Conservation (phyloP, 169 alveolate species). For the Plasmodium vinckei region DNA sequence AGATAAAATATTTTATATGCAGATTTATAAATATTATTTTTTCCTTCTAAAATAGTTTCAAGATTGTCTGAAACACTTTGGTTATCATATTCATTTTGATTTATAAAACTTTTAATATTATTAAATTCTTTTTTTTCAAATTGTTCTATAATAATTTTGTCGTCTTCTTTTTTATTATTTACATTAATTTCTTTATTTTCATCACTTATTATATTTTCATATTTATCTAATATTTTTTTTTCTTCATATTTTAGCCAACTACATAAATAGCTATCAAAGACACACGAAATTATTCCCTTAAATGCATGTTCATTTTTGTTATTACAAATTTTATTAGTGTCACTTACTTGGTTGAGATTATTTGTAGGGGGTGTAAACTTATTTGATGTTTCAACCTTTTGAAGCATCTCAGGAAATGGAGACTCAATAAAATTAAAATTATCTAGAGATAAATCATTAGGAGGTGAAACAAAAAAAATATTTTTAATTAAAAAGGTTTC, state of each 20-base stretch:
- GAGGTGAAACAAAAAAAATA: slow-evolving; percentile 1
- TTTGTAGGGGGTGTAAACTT: not conserved
- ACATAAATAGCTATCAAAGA: slow-evolving; percentile 64
- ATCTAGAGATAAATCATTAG: not conserved
- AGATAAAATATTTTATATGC: slow-evolving; percentile 63
- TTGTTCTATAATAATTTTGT: not conserved
- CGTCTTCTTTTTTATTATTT: not conserved
- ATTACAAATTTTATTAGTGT: not conserved
- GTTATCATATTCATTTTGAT: slow-evolving; percentile 15
- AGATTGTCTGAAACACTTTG: not conserved
- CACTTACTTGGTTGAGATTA: not conserved
- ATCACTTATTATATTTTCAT: slow-evolving; percentile 49
- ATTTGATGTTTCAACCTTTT: not conserved
- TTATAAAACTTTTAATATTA: slow-evolving; percentile 17
- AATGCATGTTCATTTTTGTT: slow-evolving; percentile 3
- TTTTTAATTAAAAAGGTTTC: slow-evolving; percentile 50
- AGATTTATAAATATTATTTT: slow-evolving; percentile 54
- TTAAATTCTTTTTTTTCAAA: slow-evolving; percentile 3
- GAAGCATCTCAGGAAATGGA: slow-evolving; percentile 56
- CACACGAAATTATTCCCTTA: slow-evolving; percentile 57
- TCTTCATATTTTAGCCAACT: slow-evolving; percentile 74
- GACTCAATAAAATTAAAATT: slow-evolving; percentile 26
- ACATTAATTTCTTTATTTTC: slow-evolving; percentile 27
- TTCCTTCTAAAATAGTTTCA: slow-evolving; percentile 9
- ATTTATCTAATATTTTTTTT: slow-evolving; percentile 45